Conservation (phyloP, 371 early-diverging fungal genomes). For the Rhizopus delemar region DNA sequence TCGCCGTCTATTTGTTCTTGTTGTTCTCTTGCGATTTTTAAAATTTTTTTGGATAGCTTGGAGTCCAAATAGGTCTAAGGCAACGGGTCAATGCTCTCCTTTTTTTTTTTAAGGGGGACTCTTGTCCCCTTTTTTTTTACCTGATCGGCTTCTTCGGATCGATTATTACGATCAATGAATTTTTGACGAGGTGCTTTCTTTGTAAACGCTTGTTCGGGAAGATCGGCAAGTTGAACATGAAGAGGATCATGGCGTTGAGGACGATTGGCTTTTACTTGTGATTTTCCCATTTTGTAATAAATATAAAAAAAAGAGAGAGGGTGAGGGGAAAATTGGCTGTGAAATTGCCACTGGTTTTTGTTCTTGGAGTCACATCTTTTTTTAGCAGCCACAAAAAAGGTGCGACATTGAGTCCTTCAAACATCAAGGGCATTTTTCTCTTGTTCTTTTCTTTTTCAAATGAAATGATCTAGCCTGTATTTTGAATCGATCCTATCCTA, state of each 20-base stretch:
- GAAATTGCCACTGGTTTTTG: too few species aligned
- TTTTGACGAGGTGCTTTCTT: conserved; percentile 62
- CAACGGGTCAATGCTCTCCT: background rate
- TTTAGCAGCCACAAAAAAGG: too few species aligned
- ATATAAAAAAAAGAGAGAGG: background rate
- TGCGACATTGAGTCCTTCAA: too few species aligned
- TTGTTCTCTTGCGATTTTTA: conserved; percentile 73
- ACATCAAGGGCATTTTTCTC: too few species aligned
- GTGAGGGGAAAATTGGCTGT: too few species aligned
- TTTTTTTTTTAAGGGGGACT: background rate
- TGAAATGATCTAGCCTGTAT: too few species aligned
- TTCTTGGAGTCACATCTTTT: too few species aligned
- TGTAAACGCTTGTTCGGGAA: conserved; percentile 46
- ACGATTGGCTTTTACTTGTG: conserved; percentile 23
- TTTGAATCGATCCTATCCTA: too few species aligned
- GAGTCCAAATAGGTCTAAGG: conserved; percentile 79
- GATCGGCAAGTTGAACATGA: conserved; percentile 68
- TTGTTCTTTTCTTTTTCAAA: too few species aligned
- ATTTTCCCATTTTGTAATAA: background rate
- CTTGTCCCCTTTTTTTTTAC: conserved; percentile 11
- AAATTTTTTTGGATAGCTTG: conserved; percentile 86
- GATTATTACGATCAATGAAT: conserved; percentile 59
- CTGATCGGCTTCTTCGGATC: conserved; percentile 48
- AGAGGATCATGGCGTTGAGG: conserved; percentile 75
- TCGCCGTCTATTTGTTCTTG: conserved; percentile 80